Evolutionary conservation across 257 asterid genomes (phyloP).

Genomic region (Orobanche coerulescens): DNA sequence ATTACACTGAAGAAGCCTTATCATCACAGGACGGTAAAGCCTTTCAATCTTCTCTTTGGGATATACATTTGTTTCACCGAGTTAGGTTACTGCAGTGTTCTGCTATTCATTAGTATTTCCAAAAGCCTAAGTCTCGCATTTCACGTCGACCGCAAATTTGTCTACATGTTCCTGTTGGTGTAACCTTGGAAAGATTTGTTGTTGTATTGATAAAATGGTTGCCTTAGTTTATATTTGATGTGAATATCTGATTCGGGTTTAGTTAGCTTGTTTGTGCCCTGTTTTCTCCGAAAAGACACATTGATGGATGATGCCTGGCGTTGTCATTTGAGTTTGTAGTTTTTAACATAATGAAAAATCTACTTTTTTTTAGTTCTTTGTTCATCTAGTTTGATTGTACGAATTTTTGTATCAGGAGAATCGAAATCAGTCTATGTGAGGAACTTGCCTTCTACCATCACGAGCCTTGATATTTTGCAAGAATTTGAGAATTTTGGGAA

Average conservation of each 20-base stretch:
- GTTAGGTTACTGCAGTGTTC: neutral
- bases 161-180: neutral
- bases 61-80: neutral
- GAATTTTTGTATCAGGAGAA: constrained; percentile 42
- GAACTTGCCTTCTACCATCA: constrained; percentile 60
- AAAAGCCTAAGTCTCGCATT: neutral
- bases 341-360: neutral
- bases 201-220: neutral
- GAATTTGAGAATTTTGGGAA: constrained; percentile 69
- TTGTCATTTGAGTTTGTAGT: neutral
- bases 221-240: constrained; percentile 1
- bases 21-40: constrained; percentile 47
- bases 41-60: neutral
- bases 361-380: neutral
- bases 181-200: neutral
- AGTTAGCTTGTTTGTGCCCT: constrained; percentile 2
- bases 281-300: neutral
- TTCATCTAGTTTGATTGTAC: constrained; percentile 17
- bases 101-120: neutral
- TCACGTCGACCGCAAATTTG: constrained; percentile 5
- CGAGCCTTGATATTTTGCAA: constrained; percentile 47
- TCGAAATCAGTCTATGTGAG: constrained; percentile 72
- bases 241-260: constrained; percentile 15
- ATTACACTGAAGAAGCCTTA: constrained; percentile 37
- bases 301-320: neutral